These are phyloP conservation scores for Penicillium sp. DNA, from an alignment of 2,329 filamentous ascomycete species.

Conservation along the genomic window DNA sequence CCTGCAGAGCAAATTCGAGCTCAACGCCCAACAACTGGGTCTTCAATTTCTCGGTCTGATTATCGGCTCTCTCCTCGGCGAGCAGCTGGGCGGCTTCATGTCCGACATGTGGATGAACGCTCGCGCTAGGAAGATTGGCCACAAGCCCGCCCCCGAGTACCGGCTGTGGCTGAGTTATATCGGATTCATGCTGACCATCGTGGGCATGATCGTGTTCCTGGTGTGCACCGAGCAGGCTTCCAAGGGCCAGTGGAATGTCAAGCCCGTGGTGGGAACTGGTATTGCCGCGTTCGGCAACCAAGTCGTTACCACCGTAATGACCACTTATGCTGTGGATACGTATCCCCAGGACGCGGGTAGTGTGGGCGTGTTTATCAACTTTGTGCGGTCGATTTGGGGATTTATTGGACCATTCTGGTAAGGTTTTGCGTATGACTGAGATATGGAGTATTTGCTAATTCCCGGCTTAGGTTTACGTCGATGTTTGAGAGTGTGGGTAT, in stretches of 20 bases:
- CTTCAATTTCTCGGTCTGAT: conserved; percentile 61
- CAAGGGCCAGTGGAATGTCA: conserved; percentile 54
- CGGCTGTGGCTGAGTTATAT: conserved; percentile 60
- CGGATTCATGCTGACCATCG: conserved; percentile 54
- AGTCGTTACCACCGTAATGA: conserved; percentile 62
- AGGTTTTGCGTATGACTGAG: background rate
- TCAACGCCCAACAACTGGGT: conserved; percentile 60
- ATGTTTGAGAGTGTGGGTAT: conserved; percentile 38
- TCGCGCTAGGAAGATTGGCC: conserved; percentile 32
- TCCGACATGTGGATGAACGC: conserved; percentile 60
- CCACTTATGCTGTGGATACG: conserved; percentile 62
- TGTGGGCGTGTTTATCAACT: conserved; percentile 62
- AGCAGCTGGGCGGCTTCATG: conserved; percentile 58
- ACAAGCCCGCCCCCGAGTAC: conserved; percentile 52
- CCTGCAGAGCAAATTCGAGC: conserved; percentile 56
- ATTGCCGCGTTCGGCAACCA: conserved; percentile 60
- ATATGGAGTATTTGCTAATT: background rate
- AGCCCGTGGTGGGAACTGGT: conserved; percentile 57
- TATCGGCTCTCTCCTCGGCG: conserved; percentile 59
- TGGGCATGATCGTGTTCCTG: conserved; percentile 58
- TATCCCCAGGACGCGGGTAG: conserved; percentile 56
- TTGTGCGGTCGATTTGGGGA: conserved; percentile 49
- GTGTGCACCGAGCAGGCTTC: conserved; percentile 53
- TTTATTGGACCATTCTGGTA: conserved; percentile 41
- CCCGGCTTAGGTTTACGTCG: conserved; percentile 27